phyloP scores from a whole-genome alignment of 2,329 filamentous ascomycete species.

The Ilyonectria sp. region DNA sequence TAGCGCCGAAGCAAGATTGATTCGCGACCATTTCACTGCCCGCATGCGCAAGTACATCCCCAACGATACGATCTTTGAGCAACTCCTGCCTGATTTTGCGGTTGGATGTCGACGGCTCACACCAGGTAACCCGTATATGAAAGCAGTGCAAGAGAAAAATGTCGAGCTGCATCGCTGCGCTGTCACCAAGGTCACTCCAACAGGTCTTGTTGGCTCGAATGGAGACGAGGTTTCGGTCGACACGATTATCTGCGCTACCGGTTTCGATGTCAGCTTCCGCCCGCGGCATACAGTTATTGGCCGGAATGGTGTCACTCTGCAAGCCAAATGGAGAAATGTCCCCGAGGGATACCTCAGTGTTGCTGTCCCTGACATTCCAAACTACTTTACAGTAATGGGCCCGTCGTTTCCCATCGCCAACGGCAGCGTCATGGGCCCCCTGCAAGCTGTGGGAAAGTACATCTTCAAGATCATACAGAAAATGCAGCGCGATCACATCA shows the following conservation, averaged over 20 bases:
- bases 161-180: constrained; percentile 7
- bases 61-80: constrained; percentile 6
- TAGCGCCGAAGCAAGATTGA: constrained; percentile 10
- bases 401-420: constrained; percentile 22
- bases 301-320: constrained; percentile 6
- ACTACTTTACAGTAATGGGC: constrained; percentile 21
- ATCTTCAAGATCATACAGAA: constrained; percentile 18
- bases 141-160: constrained; percentile 5
- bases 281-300: constrained; percentile 10
- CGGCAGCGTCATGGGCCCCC: constrained; percentile 18
- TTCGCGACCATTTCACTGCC: constrained; percentile 17
- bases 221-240: background rate
- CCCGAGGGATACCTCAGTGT: constrained; percentile 20
- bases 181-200: constrained; percentile 1
- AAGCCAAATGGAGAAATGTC: constrained; percentile 12
- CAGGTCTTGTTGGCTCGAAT: background rate
- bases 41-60: constrained; percentile 15
- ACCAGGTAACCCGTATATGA: constrained; percentile 17
- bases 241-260: background rate
- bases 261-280: background rate
- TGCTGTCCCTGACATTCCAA: constrained; percentile 18
- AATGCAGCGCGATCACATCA: constrained; percentile 16
- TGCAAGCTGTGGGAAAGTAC: constrained; percentile 15
- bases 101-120: constrained; percentile 24
- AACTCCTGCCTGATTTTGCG: constrained; percentile 17